Evolutionary conservation across 208 protist species (phyloP), one percentile per base, ranked within the genome.

Genomic region (Wallacemonas sp.): DNA sequence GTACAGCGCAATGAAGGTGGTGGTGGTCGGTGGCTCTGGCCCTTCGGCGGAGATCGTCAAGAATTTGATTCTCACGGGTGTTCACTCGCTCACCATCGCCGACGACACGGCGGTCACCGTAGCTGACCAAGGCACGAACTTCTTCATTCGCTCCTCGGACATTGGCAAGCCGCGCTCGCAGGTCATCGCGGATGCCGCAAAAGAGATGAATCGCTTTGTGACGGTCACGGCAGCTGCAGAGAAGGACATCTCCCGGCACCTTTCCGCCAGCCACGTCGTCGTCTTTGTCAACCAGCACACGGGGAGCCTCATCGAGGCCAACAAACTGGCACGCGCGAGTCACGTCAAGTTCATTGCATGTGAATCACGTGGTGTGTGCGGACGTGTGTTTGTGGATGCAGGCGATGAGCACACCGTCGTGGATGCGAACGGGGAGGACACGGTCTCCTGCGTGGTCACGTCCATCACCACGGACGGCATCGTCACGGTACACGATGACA

Each of bases 161-260:
- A 70, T 97, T 15, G 87, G 87, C 2, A 78, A 73, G 47, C 61
- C 75, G 42, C 75, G 91, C 26, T 75, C 74, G 1, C 74, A 76
- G 2, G 73, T 79, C 8, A 81, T 90, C 17, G 76, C 91, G 2
- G 45, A 53, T 12, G 64, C 79, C 11, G 85, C 96, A 14, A 80
- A 82, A 64, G 93, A 97, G 68, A 75, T 98, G 11, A 98, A 97
- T 62, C 83, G 82, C 26, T 97, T 93, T 66, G 89, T 96, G 1
- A 64, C 80, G 2, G 85, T 97, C 4, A 65, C 70, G 12, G 62
- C 75, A 5, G 80, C 79, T 17, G 3, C 49, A 3, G 70, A 66
- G 31, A 51, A 64, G 12, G 64, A 60, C 24, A 49, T 58, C 11
- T 60, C 76, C n/a, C 8, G 4, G 4, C 30, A 17, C 28, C 41